Base-by-base conservation (phyloP, 352 stramenopile species). In the Phytophthora boehmeriae region DNA sequence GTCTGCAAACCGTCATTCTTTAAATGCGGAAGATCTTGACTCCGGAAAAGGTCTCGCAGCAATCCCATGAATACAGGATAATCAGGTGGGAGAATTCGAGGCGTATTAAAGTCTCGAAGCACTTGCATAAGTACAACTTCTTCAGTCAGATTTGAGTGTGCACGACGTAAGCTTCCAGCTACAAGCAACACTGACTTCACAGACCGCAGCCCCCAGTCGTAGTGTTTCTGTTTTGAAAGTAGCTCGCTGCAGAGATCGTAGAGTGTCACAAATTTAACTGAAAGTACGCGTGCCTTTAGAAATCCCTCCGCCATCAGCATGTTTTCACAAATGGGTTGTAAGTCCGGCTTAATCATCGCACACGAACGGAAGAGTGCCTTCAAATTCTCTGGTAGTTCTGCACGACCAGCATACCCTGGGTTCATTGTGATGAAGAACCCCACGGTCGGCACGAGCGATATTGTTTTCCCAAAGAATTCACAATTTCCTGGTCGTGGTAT, bases 171-270 rank as follows among this genome's bases (percentile, higher is more conserved):
- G 54, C 83, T 93, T 0, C 96, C 95, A n/a, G 95, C 95, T 5
- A 98, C 94, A 9, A 97, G 76, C n/a, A 99, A 78, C 16, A 99
- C 96, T 9, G 95, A 98, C 59, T 99, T 99, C 8, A 99, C 93
- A 1, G 96, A 92, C 8, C 96, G 88, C 19, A 99, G 58, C 0
- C 96, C 96, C 95, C 95, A 99, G 72, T 99, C 96, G 59, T 98
- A 98, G 57, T 98, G 90, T 35, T 86, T 92, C 39, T 95, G 86
- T 53, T 93, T 94, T 13, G 80, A 93, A 0, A 97, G 72, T 23
- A 97, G 42, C 45, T 97, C 90, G 11, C 73, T 83, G 34, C 82
- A 92, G n/a, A 97, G 75, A 42, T 90, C 72, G 52, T 97, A 97
- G 1, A 97, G 71, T 20, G 90, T 96, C 17, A 97, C 87, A 63